Base-by-base conservation (phyloP, 2,329 filamentous ascomycete genomes). In the Cordyceps sp. region DNA sequence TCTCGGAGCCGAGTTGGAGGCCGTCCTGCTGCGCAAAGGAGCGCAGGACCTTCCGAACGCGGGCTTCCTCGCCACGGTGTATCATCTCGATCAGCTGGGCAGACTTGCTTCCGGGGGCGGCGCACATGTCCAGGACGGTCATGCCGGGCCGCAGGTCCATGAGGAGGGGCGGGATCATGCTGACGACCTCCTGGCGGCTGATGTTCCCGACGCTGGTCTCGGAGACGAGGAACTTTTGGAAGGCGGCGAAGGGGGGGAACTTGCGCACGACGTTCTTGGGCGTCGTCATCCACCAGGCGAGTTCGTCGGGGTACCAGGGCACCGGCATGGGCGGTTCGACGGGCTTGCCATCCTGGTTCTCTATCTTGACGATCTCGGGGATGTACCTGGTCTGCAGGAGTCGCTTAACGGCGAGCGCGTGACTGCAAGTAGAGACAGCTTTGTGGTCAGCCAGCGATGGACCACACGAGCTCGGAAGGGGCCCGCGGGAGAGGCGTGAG, bases 181-280 rank as follows among this genome's bases (percentile, higher is more conserved):
- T 93, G 48, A 98, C 90, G 28, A 93, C 79, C 60, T 98, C 90
- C 57, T 98, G 90, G 46, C 90, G 75, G 57, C 82, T 93, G 47
- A 98, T 96, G 54, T 96, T 98, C 46, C 90, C 90, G 16, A 96
- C 85, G 35, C 81, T 85, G 4, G 90, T 94, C 65, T 98, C 90
- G 32, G 88, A 92, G 31, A 98, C 90, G 31, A 98, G 69, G 62
- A 94, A 98, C 53, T 92, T 93, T 55, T 98, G 90, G 59, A 98
- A 96, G 19, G 82, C 79, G 31, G 85, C 78, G 53, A 98, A 98
- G 3, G 90, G 90, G 23, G 83, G 75, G 55, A 93, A 93, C 51
- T 86, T 86, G 46, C 90, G 79, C 39, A 98, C 72, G 42, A 96
- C 78, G 49, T 93, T 86, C 67, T 96, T 98, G 39, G 90, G 84